phyloP scores from a whole-genome alignment of 2,329 filamentous ascomycete species.

The Aureobasidium lini region DNA sequence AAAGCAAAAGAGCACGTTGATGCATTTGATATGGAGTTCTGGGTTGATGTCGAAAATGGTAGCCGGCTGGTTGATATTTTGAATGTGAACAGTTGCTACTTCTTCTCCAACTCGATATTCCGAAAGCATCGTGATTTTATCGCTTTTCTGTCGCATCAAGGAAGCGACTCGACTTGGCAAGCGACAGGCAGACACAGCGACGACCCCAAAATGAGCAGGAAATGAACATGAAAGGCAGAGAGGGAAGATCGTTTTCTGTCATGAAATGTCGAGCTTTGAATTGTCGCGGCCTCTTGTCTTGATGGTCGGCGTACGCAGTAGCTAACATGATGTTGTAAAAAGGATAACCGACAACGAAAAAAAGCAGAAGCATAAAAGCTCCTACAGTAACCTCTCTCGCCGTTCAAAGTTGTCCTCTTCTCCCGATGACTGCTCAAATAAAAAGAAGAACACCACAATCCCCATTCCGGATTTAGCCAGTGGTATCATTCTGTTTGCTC shows the following conservation, averaged over 20 bases:
- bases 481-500: neutral
- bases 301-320: neutral
- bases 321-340: neutral
- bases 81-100: no score
- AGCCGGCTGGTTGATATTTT: no score
- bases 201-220: no score
- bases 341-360: no score
- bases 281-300: neutral
- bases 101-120: neutral
- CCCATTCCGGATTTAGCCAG: conserved; percentile 1
- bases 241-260: neutral
- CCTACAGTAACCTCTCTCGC: no score
- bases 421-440: neutral
- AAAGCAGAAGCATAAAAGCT: no score
- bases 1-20: neutral
- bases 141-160: no score
- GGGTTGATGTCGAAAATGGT: neutral
- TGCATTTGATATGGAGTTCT: neutral
- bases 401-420: no score
- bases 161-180: no score
- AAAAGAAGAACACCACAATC: neutral
- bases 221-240: neutral
- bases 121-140: no score
- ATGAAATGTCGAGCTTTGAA: neutral
- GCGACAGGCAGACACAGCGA: no score